Conservation (phyloP, 306 rosid species). For the Pyrus bretschneideri region DNA sequence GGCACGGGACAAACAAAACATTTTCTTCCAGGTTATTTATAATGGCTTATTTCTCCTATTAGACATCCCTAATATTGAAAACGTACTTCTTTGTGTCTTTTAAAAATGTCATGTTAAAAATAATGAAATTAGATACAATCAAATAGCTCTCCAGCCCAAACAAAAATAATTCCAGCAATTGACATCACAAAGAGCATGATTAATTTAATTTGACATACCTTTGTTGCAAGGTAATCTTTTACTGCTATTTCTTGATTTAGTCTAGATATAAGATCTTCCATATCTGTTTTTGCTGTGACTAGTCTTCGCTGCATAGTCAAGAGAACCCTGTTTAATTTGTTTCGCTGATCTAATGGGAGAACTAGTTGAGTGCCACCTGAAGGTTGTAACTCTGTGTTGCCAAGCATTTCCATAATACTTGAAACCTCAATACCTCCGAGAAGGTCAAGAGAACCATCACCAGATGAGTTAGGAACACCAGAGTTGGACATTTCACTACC, state of each 20-base stretch:
- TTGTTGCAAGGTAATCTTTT: slow-evolving; percentile 86
- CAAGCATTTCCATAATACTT: slow-evolving; percentile 40
- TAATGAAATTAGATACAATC: background rate
- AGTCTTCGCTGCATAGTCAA: slow-evolving; percentile 85
- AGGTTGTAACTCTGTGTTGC: slow-evolving; percentile 42
- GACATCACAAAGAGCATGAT: slow-evolving; percentile 9
- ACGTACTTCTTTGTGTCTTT: background rate
- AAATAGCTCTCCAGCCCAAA: background rate
- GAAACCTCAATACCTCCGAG: slow-evolving; percentile 56
- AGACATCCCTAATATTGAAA: background rate
- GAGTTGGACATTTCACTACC: slow-evolving; percentile 73
- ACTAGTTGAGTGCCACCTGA: slow-evolving; percentile 61
- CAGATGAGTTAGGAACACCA: slow-evolving; percentile 64
- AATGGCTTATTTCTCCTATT: background rate
- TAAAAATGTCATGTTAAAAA: slow-evolving; percentile 1
- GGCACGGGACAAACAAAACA: background rate
- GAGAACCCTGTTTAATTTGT: slow-evolving; percentile 82
- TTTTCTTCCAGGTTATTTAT: background rate
- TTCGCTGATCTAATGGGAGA: slow-evolving; percentile 84
- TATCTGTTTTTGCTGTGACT: slow-evolving; percentile 81
- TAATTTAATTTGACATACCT: slow-evolving; percentile 41
- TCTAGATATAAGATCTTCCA: slow-evolving; percentile 96
- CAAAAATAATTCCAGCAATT: background rate
- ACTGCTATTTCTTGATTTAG: slow-evolving; percentile 91
- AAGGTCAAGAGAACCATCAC: slow-evolving; percentile 58